Percentiles rank a stretch among this genome's conserved stretches.
phyloP scores from a whole-genome alignment of 495 filamentous ascomycete genomes.

The Penicillium atrosanguineum region DNA sequence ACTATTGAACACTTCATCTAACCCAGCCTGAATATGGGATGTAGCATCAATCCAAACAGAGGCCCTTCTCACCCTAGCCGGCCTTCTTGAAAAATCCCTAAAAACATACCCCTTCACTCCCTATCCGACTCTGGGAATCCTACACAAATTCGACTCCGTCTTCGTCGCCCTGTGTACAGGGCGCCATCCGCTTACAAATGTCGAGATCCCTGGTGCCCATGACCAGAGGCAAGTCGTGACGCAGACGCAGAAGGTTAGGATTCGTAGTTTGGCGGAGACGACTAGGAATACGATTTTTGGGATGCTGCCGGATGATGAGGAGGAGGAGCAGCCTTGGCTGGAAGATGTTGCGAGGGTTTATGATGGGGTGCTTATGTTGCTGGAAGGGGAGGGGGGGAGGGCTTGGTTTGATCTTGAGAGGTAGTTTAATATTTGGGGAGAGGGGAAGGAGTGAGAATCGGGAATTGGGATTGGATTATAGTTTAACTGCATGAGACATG shows the following conservation, averaged over 20 bases:
- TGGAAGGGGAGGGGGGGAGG: conserved; percentile 47
- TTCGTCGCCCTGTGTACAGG: conserved; percentile 72
- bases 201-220: conserved; percentile 64
- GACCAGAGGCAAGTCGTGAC: conserved; percentile 44
- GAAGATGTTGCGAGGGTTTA: conserved; percentile 76
- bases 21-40: not conserved
- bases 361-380: conserved; percentile 69
- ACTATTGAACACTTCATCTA: not conserved
- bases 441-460: no score
- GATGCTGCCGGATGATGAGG: conserved; percentile 46
- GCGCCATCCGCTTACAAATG: conserved; percentile 61
- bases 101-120: conserved; percentile 65
- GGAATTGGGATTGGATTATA: not conserved
- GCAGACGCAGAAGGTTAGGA: conserved; percentile 76
- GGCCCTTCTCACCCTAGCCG: conserved; percentile 73
- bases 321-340: conserved; percentile 37
- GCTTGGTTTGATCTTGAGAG: not conserved
- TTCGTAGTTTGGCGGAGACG: conserved; percentile 71
- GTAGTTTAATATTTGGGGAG: not conserved
- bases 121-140: conserved; percentile 57
- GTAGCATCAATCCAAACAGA: conserved; percentile 79
- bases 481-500: not conserved
- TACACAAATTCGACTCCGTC: conserved; percentile 74
- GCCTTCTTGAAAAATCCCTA: conserved; percentile 63
- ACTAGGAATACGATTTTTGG: conserved; percentile 51